Evolutionary conservation across 768 basidiomycete species (phyloP), one percentile per base, ranked within the genome.

Genomic region (Macrolepiota albuminosa): DNA sequence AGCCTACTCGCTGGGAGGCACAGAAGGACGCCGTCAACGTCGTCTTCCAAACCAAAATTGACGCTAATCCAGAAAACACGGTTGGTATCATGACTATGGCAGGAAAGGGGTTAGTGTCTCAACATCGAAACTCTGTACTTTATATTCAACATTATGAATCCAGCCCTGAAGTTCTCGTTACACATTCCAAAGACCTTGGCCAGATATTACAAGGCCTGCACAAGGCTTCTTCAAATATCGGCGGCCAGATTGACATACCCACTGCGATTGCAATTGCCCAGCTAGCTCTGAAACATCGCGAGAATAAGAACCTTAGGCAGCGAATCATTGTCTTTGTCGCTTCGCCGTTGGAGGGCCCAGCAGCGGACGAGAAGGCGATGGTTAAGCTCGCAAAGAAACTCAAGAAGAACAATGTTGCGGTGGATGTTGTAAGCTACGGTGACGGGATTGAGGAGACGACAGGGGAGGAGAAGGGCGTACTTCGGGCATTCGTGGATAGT

Each of bases 71-170:
- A 18, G 97, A 99, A 77, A 98, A 91, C 75, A 94, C 94, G 11
- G 95, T 98, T 45, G 97, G 97, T 5, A 77, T 98, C 45, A 97
- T 99, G 95, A 93, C 93, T 33, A 96, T 96, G 93, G 96, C 94
- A 14, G 91, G 93, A 58, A 97, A 97, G 74, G 88, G 89, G 96
- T 96, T 68, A 72, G 84, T 70, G 16, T 29, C 0, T 14, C 24
- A 7, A 31, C 10, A 26, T 16, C 11, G 9, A 39, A 18, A 24
- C 14, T 13, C 29, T 4, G 9, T n/a, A 31, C n/a, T 6, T 29
- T 9, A 7, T 40, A 14, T 53, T 37, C 16, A 51, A 4, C 46
- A 36, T 45, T 7, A 34, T 29, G 10, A 36, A 40, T 42, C 18
- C 70, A 96, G 95, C 4, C 95, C 97, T 47, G 91, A 97, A 73